Conservation (phyloP, 371 early-diverging fungal genomes). For the Nematocida homosporus region DNA sequence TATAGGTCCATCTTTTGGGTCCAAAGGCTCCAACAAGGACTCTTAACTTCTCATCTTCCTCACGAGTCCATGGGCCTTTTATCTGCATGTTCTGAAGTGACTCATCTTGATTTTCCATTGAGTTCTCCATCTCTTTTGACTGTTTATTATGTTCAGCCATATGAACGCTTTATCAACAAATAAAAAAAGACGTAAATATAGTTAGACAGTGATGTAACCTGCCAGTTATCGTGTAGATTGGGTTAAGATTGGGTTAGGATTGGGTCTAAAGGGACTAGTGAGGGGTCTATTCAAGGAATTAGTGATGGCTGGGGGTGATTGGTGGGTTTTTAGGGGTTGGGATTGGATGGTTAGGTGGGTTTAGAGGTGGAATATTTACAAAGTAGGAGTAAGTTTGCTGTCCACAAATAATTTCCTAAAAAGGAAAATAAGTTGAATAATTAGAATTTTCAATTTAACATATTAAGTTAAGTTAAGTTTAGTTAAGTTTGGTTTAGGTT, state of each 20-base stretch:
- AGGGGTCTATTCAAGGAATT: background rate
- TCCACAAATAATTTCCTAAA: too few species aligned
- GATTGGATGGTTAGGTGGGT: background rate
- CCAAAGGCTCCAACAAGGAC: conserved; percentile 60
- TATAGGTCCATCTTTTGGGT: conserved; percentile 67
- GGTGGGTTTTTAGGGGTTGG: background rate
- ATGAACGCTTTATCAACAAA: conserved; percentile 60
- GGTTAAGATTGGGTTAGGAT: too few species aligned
- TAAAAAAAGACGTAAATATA: conserved; percentile 58
- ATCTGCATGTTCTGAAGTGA: conserved; percentile 38
- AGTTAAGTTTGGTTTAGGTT: too few species aligned
- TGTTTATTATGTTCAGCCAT: conserved; percentile 55
- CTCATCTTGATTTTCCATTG: conserved; percentile 9
- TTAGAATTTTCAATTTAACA: too few species aligned
- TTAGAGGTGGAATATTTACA: background rate
- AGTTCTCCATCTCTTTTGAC: conserved; percentile 25
- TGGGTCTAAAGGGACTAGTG: background rate
- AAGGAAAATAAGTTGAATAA: too few species aligned
- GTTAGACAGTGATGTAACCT: conserved; percentile 5
- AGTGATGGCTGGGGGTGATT: background rate
- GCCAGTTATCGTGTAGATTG: background rate
- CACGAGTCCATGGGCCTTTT: conserved; percentile 68
- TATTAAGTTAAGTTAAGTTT: too few species aligned
- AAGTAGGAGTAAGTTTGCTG: background rate
- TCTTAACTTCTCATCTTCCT: conserved; percentile 65